Evolutionary conservation across 495 filamentous ascomycete species (phyloP), one percentile per base, ranked within the genome.

Genomic region (Durotheca rogersii): DNA sequence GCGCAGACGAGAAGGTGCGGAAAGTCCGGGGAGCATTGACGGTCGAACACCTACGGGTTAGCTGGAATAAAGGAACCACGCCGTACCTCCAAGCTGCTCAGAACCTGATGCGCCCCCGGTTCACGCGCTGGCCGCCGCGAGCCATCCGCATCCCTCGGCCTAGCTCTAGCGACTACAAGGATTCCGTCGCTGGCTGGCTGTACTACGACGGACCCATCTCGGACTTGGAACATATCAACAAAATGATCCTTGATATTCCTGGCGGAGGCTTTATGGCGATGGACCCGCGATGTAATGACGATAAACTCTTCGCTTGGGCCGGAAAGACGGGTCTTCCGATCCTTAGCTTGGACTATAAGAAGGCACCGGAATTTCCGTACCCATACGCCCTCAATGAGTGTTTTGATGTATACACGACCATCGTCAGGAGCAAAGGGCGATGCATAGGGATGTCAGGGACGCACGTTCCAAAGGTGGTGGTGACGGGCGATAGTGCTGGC

Each of bases 241-340:
- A 83, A 46, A 56, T 98, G n/a, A 78, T 98, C 0, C 56, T 98
- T 31, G 90, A 97, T 72, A 84, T 97, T 7, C 94, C 93, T 0
- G 93, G 93, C 6, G 93, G 93, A 16, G 93, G 93, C 0, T 98
- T 90, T 60, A 92, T 97, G 20, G 91, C 93, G 0, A 97, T 98
- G 93, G 80, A 84, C 38, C 94, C 93, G 11, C 73, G 94, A 43
- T 84, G 83, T 58, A 86, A 93, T 53, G 94, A 98, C 58, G 93
- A 97, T 61, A 94, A 92, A 63, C 75, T 98, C 9, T 78, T 95
- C 40, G 80, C 84, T 1, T 98, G 93, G 93, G 86, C 93, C 0
- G 88, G 83, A 5, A 88, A 85, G 63, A 84, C 85, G 2, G 87
- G 89, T 7, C 69, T 95, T 6, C 93, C 93, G 0, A 76, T 98